phyloP scores from a whole-genome alignment of 192 early-diverging fungal species.

The Coemansia sp. region DNA sequence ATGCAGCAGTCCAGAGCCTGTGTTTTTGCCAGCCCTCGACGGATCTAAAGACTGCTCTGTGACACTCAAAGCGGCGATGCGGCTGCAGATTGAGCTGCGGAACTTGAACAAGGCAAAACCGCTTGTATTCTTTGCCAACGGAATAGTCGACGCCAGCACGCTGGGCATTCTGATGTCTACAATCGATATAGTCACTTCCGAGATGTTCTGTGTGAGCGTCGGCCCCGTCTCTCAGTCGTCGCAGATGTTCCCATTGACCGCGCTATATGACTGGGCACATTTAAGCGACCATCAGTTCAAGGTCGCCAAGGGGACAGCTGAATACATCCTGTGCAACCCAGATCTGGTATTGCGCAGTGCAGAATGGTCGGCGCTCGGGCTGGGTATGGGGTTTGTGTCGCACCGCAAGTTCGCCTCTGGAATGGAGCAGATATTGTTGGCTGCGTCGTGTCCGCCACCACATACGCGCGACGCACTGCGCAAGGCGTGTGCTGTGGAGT shows the following conservation, averaged over 20 bases:
- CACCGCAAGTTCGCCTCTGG: conserved; percentile 19
- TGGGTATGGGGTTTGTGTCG: conserved; percentile 23
- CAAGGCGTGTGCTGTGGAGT: conserved; percentile 37
- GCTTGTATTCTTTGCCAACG: conserved; percentile 33
- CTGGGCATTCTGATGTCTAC: conserved; percentile 25
- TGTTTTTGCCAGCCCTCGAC: conserved; percentile 33
- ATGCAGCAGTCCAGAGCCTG: not conserved
- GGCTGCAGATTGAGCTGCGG: conserved; percentile 33
- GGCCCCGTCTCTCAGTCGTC: not conserved
- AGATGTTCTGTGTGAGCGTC: conserved; percentile 12
- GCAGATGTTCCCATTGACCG: conserved; percentile 7
- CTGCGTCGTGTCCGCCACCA: conserved; percentile 46
- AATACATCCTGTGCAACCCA: conserved; percentile 26
- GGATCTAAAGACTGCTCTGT: not conserved
- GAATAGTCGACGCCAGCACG: conserved; percentile 24
- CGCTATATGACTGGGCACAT: conserved; percentile 37
- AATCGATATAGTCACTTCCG: conserved; percentile 22
- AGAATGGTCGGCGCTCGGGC: conserved; percentile 28
- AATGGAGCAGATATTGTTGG: conserved; percentile 30
- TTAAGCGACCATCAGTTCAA: not conserved
- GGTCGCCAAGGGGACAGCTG: conserved; percentile 19
- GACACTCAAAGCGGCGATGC: conserved; percentile 9
- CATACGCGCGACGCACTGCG: conserved; percentile 36
- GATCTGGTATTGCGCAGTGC: conserved; percentile 25
- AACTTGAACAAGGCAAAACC: conserved; percentile 29